These are phyloP conservation scores for Sporisorium exsertum DNA, from an alignment of 1,284 basidiomycete genomes.

Conservation along the genomic window DNA sequence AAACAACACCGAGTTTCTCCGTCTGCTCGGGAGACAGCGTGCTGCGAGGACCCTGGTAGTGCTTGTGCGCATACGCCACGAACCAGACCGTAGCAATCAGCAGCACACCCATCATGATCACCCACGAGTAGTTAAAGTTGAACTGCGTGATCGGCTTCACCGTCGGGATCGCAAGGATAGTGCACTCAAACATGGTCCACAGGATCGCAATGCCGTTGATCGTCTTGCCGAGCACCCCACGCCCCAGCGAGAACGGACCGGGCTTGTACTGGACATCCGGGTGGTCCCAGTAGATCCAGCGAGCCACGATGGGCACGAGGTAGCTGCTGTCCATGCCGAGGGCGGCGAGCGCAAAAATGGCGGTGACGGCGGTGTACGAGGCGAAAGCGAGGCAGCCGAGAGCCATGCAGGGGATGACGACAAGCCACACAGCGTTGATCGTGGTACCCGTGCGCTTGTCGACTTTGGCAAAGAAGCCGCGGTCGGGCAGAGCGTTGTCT, in stretches of 20 bases:
- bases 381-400: conserved; percentile 62
- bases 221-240: conserved; percentile 76
- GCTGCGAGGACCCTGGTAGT: conserved; percentile 71
- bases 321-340: conserved; percentile 82
- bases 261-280: conserved; percentile 84
- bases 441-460: conserved; percentile 77
- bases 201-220: conserved; percentile 78
- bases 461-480: conserved; percentile 81
- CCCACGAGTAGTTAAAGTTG: conserved; percentile 62
- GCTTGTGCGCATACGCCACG: conserved; percentile 69
- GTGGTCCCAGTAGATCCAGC: conserved; percentile 80
- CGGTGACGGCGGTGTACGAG: conserved; percentile 60
- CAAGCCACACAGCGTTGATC: conserved; percentile 83
- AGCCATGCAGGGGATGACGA: conserved; percentile 72
- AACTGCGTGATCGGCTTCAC: conserved; percentile 43
- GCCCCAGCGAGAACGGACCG: conserved; percentile 88
- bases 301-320: conserved; percentile 70
- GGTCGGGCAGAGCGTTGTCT: conserved; percentile 84
- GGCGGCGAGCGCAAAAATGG: conserved; percentile 73
- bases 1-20: conserved; percentile 58
- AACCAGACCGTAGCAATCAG: conserved; percentile 71
- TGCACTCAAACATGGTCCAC: conserved; percentile 70
- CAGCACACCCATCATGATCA: conserved; percentile 70
- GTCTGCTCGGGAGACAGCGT: conserved; percentile 58
- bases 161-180: conserved; percentile 59